Evolutionary conservation across 139 green algal genomes (phyloP).

Genomic region (Volvox reticuliferus): DNA sequence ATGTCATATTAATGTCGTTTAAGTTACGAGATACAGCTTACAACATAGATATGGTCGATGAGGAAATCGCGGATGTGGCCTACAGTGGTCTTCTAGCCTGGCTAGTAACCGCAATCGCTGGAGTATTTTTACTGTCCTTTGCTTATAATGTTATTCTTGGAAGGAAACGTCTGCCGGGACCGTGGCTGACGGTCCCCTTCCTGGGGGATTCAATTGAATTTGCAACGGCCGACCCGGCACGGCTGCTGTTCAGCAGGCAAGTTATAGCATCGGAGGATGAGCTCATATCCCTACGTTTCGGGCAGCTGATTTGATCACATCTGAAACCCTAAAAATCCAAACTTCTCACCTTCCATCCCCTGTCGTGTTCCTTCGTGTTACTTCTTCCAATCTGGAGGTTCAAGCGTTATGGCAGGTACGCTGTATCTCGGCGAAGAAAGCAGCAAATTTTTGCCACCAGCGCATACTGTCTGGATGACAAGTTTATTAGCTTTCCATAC

Average conservation of each 20-base stretch:
- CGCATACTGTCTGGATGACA: neutral
- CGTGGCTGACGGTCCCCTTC: neutral
- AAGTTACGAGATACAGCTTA: too few relatives aligned
- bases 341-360: neutral
- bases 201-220: neutral
- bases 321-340: neutral
- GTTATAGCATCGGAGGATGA: neutral
- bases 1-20: too few relatives aligned
- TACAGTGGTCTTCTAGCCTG: neutral
- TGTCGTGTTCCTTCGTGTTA: neutral
- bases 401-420: slow-evolving; percentile 18
- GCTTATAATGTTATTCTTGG: neutral
- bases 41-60: too few relatives aligned
- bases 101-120: neutral
- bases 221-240: neutral
- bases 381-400: neutral
- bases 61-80: too few relatives aligned
- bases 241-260: neutral
- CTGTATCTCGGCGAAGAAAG: neutral
- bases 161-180: neutral
- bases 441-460: neutral
- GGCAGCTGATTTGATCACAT: neutral
- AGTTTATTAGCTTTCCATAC: neutral
- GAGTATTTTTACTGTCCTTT: neutral
- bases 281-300: neutral